A percentile compares a stretch with the other conserved stretches of the same genome.
Conservation (phyloP, 805 yeast genomes). For the Ogataea allantospora region DNA sequence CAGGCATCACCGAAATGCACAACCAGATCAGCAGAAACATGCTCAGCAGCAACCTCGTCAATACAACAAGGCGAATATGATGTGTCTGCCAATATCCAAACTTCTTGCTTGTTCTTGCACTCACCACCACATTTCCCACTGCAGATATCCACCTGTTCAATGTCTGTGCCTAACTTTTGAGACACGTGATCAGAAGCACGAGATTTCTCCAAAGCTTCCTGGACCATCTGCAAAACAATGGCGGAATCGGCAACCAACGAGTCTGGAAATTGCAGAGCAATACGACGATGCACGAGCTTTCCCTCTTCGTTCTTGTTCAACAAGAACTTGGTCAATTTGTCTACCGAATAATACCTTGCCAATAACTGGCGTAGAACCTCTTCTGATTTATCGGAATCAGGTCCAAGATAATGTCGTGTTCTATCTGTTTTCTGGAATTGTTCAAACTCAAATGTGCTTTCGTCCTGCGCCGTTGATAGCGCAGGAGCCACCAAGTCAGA, state of each 20-base stretch:
- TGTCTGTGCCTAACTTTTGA: constrained; percentile 21
- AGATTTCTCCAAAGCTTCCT: constrained; percentile 32
- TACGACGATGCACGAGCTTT: constrained; percentile 38
- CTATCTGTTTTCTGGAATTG: constrained; percentile 31
- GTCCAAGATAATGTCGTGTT: constrained; percentile 27
- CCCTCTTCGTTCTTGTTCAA: constrained; percentile 30
- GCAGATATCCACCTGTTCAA: constrained; percentile 26
- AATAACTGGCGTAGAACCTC: constrained; percentile 36
- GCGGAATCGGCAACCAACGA: constrained; percentile 73
- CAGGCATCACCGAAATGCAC: constrained; percentile 97
- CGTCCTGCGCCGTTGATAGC: constrained; percentile 73
- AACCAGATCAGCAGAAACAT: constrained; percentile 79
- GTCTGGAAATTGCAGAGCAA: constrained; percentile 93
- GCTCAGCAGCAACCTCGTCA: constrained; percentile 96
- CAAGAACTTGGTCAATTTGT: constrained; percentile 23
- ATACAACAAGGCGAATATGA: constrained; percentile 94
- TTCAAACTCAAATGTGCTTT: constrained; percentile 49
- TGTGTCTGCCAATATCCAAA: constrained; percentile 92
- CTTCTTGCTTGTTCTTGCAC: constrained; percentile 34
- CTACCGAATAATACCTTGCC: constrained; percentile 52
- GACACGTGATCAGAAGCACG: constrained; percentile 5
- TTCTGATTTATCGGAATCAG: constrained; percentile 25
- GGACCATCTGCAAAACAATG: constrained; percentile 57
- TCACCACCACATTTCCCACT: constrained; percentile 30
- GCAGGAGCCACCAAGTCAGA: constrained; percentile 55